Evolutionary conservation across 1,139 yeast species (phyloP).

Genomic region (Geotrichum phurueaensis): DNA sequence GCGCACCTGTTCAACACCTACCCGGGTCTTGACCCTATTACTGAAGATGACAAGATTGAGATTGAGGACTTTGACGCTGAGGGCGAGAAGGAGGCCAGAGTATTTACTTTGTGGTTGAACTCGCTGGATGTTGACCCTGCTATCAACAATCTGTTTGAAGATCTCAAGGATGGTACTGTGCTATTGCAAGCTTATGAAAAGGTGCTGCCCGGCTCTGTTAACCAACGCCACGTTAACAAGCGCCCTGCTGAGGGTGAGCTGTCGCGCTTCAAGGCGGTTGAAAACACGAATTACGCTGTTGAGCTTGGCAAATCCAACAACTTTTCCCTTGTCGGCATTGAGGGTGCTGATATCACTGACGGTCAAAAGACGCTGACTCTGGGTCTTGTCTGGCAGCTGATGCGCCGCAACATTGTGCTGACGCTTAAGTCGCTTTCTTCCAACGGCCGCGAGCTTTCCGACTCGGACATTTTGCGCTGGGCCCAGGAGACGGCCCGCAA

Average conservation of each 20-base stretch:
- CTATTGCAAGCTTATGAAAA: constrained; percentile 90
- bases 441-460: constrained; percentile 69
- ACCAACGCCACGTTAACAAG: constrained; percentile 74
- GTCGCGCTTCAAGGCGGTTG: constrained; percentile 89
- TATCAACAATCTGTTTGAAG: constrained; percentile 85
- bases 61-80: constrained; percentile 92
- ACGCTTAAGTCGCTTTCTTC: constrained; percentile 71
- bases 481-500: constrained; percentile 78
- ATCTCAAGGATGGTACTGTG: constrained; percentile 86
- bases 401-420: constrained; percentile 89
- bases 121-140: constrained; percentile 95
- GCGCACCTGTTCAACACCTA: constrained; percentile 94
- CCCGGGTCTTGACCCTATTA: constrained; percentile 95
- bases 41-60: constrained; percentile 83
- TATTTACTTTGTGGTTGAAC: constrained; percentile 93
- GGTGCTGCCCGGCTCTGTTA: constrained; percentile 89
- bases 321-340: constrained; percentile 94
- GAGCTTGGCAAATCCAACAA: constrained; percentile 89
- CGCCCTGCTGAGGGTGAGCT: constrained; percentile 72
- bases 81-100: constrained; percentile 99
- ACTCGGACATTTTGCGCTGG: constrained; percentile 86
- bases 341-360: constrained; percentile 95
- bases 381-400: constrained; percentile 97
- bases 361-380: constrained; percentile 84
- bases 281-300: constrained; percentile 93